phyloP scores from a whole-genome alignment of 179 eudicot genomes.

The Actinidia chinensis region DNA sequence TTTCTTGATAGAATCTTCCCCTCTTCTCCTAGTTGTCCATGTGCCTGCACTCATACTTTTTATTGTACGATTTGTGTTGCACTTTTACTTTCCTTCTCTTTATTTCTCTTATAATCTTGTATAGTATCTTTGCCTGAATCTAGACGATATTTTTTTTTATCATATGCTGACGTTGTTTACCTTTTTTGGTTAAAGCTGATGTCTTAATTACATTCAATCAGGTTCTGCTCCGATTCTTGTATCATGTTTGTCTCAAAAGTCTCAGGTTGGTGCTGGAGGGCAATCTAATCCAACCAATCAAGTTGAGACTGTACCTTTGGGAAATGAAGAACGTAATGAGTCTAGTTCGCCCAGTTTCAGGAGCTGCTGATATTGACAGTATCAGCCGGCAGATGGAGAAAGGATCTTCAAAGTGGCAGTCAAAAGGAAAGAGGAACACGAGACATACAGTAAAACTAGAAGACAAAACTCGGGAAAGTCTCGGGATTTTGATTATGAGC shows the following conservation, averaged over 20 bases:
- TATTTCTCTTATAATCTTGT: background rate
- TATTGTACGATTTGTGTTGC: background rate
- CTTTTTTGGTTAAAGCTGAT: background rate
- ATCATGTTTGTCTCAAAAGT: constrained; percentile 35
- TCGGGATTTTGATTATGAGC: constrained; percentile 30
- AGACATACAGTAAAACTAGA: constrained; percentile 40
- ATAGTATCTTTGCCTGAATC: background rate
- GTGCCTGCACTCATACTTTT: background rate
- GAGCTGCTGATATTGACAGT: constrained; percentile 33
- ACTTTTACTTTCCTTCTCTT: background rate
- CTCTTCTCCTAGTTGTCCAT: background rate
- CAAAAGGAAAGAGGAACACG: constrained; percentile 72
- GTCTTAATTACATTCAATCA: constrained; percentile 16
- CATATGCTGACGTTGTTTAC: background rate
- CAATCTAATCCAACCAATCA: constrained; percentile 40
- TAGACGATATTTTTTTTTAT: background rate
- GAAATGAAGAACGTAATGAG: constrained; percentile 41
- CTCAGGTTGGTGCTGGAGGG: constrained; percentile 32
- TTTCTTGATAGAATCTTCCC: background rate
- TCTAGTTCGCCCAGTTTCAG: constrained; percentile 46
- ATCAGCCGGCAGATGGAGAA: constrained; percentile 36
- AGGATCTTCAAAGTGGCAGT: constrained; percentile 75
- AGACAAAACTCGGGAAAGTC: constrained; percentile 31
- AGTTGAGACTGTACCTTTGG: constrained; percentile 39
- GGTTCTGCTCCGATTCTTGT: constrained; percentile 30